Base-by-base conservation (phyloP, 23 red algal species). In the Gracilaria domingensis region DNA sequence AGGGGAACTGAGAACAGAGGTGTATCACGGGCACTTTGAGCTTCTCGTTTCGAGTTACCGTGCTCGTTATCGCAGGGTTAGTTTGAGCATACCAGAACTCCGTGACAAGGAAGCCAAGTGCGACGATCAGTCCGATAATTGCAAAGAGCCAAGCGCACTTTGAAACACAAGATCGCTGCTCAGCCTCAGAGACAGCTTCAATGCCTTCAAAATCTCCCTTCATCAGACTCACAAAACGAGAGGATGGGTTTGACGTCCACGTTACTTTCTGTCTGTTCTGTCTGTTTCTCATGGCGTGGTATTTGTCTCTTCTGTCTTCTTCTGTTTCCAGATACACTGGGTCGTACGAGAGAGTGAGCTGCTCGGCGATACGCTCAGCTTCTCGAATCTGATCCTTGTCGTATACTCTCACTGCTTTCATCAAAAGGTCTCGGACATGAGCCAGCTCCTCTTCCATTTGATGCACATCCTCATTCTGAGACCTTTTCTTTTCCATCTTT, bases 111-210 rank as follows among this genome's bases (percentile, higher is more conserved):
- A 91, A 91, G n/a, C 66, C 45, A 50, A 91, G 72, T 16, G 87
- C 87, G 23, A 91, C 66, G 1, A 91, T 35, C 53, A 91, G 12
- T 37, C 73, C 73, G 32, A 73, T 64, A 17, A 91, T 81, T 4
- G 87, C 87, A 81, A 91, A 80, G 12, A 57, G 34, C 87, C 87
- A 91, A 12, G 87, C 87, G 49, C 59, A 66, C 60, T 82, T 80
- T n/a, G 87, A 91, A 51, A 82, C 62, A 53, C 73, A 91, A 21
- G 75, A 91, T 38, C 87, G 18, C 32, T 81, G 84, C 54, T 91
- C 87, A 18, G 66, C 83, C 32, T 81, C 61, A n/a, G 76, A 80
- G 17, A 81, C 76, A 20, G 20, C 76, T 66, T 80, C 30, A 21
- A 37, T 75, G 8, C 87, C 87, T 80, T 80, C 66, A 40, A 71